A percentile compares a stretch with the other conserved stretches of the same genome.
These are phyloP conservation scores for Bothriochloa decipiens DNA, from an alignment of 176 grass and related monocot genomes.

Conservation along the genomic window DNA sequence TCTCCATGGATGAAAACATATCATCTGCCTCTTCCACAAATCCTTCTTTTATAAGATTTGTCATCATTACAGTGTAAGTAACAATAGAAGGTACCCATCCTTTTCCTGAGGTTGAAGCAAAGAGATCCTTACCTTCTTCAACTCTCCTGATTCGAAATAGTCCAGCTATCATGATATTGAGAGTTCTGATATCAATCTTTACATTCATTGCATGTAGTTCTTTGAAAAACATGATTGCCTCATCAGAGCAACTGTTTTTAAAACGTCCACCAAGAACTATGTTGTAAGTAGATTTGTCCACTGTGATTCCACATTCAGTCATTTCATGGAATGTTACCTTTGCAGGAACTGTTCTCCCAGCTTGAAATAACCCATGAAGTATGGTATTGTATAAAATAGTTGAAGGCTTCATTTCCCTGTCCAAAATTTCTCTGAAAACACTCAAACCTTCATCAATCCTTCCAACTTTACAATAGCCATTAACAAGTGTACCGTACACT, in stretches of 20 bases:
- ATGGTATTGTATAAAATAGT: neutral
- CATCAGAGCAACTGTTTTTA: neutral
- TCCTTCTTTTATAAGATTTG: conserved; percentile 15
- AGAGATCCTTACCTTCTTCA: conserved; percentile 21
- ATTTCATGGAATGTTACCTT: neutral
- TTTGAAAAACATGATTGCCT: conserved; percentile 3
- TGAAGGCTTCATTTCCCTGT: neutral
- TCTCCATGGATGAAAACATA: conserved; percentile 8
- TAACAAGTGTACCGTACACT: neutral
- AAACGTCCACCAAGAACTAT: conserved; percentile 26
- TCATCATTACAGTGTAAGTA: neutral
- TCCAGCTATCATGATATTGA: conserved; percentile 16
- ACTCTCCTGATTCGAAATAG: neutral
- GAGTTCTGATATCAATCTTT: neutral
- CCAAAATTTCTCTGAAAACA: neutral
- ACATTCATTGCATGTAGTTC: neutral
- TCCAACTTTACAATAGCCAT: conserved; percentile 29
- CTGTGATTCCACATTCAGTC: neutral
- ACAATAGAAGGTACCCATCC: neutral
- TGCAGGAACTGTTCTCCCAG: neutral
- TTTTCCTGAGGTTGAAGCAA: neutral
- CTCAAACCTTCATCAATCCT: neutral
- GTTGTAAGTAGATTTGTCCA: neutral
- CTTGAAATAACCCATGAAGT: conserved; percentile 23
- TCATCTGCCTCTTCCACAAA: conserved; percentile 3